Conservation (phyloP, 177 flowering plant genomes). For the Vitis hybrid region DNA sequence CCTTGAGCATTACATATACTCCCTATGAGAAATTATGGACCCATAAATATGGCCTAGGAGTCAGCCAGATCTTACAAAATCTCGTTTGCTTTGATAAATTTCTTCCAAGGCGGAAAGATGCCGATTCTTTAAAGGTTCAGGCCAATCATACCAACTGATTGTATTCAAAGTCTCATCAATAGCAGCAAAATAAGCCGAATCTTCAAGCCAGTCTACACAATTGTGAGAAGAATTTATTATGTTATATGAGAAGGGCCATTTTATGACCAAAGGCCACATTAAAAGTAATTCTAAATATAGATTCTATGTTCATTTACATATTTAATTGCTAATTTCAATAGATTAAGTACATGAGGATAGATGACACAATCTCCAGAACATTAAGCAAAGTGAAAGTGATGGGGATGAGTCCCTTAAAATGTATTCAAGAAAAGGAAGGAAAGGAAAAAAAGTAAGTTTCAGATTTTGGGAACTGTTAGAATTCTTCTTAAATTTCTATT, state of each 20-base stretch:
- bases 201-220: slow-evolving; percentile 87
- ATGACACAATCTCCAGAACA: too few species aligned
- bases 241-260: slow-evolving; percentile 2
- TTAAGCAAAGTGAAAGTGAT: too few species aligned
- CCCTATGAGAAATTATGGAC: not conserved
- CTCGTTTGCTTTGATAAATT: slow-evolving; percentile 60
- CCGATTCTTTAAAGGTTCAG: slow-evolving; percentile 80
- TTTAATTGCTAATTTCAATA: not conserved
- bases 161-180: slow-evolving; percentile 62
- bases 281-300: not conserved
- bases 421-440: too few species aligned
- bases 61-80: slow-evolving; percentile 59
- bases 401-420: too few species aligned
- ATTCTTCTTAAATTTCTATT: too few species aligned
- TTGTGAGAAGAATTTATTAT: slow-evolving; percentile 3
- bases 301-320: not conserved
- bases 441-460: too few species aligned
- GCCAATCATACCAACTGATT: slow-evolving; percentile 90
- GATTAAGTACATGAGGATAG: too few species aligned
- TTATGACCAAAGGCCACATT: not conserved
- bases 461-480: too few species aligned
- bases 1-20: slow-evolving; percentile 1
- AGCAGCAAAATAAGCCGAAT: slow-evolving; percentile 96
- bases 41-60: not conserved
- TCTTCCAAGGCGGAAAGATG: slow-evolving; percentile 86